Conservation (phyloP, 345 rosid genomes). For the Euphorbia peplus region DNA sequence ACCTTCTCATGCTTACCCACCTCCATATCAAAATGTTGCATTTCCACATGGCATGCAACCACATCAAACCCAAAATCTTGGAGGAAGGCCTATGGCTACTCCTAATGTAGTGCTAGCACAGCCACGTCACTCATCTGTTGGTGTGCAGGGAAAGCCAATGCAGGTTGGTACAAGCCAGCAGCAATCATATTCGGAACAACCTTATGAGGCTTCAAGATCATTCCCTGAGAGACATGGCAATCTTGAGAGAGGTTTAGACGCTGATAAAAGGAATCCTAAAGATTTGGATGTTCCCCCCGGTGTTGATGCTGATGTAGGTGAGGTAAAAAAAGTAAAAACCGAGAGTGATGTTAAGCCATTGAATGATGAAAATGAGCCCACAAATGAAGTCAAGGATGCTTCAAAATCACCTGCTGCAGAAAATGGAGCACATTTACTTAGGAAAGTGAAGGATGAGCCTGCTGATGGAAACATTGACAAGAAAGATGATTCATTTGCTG, state of each 20-base stretch:
- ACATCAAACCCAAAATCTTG: slow-evolving; percentile 32
- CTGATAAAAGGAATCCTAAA: slow-evolving; percentile 28
- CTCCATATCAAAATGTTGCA: slow-evolving; percentile 39
- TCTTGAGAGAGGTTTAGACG: slow-evolving; percentile 31
- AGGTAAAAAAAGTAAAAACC: slow-evolving; percentile 30
- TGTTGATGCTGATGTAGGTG: slow-evolving; percentile 23
- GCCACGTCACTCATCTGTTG: slow-evolving; percentile 29
- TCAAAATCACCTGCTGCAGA: slow-evolving; percentile 19
- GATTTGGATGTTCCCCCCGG: slow-evolving; percentile 20
- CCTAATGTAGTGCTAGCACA: slow-evolving; percentile 36
- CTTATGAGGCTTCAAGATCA: slow-evolving; percentile 26
- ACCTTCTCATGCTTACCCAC: slow-evolving; percentile 34
- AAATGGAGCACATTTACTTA: slow-evolving; percentile 23
- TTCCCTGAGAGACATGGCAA: slow-evolving; percentile 26
- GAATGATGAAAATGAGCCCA: slow-evolving; percentile 22
- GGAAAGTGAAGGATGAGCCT: slow-evolving; percentile 37
- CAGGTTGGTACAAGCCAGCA: slow-evolving; percentile 35
- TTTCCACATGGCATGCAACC: slow-evolving; percentile 23
- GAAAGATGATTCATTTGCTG: slow-evolving; percentile 30
- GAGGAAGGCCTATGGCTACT: slow-evolving; percentile 34
- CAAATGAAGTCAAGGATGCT: slow-evolving; percentile 30
- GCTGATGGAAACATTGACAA: slow-evolving; percentile 21
- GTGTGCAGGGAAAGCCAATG: slow-evolving; percentile 26
- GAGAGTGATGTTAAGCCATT: slow-evolving; percentile 35
- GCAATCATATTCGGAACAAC: slow-evolving; percentile 27